These are phyloP conservation scores for Melanomma pulvis-pyrius DNA, from an alignment of 495 filamentous ascomycete species.

Conservation along the genomic window DNA sequence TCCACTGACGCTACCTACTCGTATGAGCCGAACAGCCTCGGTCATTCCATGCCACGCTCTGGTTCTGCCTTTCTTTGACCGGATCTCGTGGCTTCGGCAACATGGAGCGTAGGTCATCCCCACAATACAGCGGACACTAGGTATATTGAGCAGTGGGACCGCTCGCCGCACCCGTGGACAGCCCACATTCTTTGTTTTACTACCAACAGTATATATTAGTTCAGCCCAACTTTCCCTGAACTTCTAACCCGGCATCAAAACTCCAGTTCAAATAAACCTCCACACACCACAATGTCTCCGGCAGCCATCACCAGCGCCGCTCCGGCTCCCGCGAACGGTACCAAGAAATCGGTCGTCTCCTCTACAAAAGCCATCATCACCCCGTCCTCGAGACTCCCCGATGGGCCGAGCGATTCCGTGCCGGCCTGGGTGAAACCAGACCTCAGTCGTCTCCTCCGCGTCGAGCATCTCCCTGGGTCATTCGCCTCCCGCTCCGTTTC, in stretches of 20 bases:
- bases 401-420: slow-evolving; percentile 4
- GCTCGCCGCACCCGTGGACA: not conserved
- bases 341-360: slow-evolving; percentile 1
- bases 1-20: not conserved
- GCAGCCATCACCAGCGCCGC: slow-evolving; percentile 25
- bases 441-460: slow-evolving; percentile 55
- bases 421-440: slow-evolving; percentile 44
- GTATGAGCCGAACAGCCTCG: not conserved
- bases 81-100: slow-evolving; percentile 4
- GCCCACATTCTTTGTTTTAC: not conserved
- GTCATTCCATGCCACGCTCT: not conserved
- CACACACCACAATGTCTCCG: slow-evolving; percentile 22
- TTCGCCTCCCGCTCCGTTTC: slow-evolving; percentile 67
- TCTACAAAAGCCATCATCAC: slow-evolving; percentile 24
- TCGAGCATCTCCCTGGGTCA: slow-evolving; percentile 45
- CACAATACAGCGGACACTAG: not conserved
- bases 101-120: slow-evolving; percentile 1
- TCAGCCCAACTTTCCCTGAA: not conserved
- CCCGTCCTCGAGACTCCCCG: slow-evolving; percentile 13
- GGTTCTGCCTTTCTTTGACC: not conserved
- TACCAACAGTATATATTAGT: not conserved
- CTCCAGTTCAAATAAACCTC: not conserved
- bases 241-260: not conserved
- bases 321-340: slow-evolving; percentile 8
- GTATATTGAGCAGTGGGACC: not conserved